A percentile compares a stretch with the other conserved stretches of the same genome.
Evolutionary conservation across 2,329 filamentous ascomycete species (phyloP).

Genomic region (Neofusicoccum ribis): DNA sequence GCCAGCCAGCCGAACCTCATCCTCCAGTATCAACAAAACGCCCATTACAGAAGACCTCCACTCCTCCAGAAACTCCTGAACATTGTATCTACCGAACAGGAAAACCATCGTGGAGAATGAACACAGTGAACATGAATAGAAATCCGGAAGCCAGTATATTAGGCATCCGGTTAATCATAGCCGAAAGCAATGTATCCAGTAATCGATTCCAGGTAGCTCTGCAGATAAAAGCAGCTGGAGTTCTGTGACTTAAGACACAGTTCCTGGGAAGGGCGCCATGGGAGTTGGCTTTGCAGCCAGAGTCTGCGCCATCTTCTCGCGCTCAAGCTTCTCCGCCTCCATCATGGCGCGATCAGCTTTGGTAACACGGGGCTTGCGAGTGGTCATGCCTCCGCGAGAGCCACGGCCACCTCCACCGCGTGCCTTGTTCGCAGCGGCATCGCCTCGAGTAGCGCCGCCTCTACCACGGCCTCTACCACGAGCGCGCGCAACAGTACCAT

Average conservation of each 20-base stretch:
- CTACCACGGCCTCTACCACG: conserved; percentile 58
- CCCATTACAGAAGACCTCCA: not conserved
- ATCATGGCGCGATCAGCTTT: conserved; percentile 82
- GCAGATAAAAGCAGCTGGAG: not conserved
- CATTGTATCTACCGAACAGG: not conserved
- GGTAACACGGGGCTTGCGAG: conserved; percentile 80
- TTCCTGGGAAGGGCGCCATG: conserved; percentile 4
- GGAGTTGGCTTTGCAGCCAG: conserved; percentile 20
- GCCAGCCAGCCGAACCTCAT: not conserved
- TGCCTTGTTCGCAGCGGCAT: conserved; percentile 35
- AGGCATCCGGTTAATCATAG: not conserved
- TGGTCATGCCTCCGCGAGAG: conserved; percentile 71
- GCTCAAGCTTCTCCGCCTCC: conserved; percentile 77
- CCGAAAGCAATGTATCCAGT: not conserved
- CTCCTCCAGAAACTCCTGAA: conserved; percentile 1
- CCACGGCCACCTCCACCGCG: conserved; percentile 49
- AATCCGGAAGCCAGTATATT: not conserved
- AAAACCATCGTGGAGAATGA: not conserved
- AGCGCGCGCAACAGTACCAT: conserved; percentile 70
- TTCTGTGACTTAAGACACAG: not conserved
- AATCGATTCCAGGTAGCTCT: not conserved
- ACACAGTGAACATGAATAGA: not conserved
- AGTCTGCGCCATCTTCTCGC: conserved; percentile 55
- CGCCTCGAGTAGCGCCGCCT: conserved; percentile 46
- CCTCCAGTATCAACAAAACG: conserved; percentile 7